These are phyloP conservation scores for Leptographium galeiforme DNA, from an alignment of 2,329 filamentous ascomycete species.

Conservation along the genomic window DNA sequence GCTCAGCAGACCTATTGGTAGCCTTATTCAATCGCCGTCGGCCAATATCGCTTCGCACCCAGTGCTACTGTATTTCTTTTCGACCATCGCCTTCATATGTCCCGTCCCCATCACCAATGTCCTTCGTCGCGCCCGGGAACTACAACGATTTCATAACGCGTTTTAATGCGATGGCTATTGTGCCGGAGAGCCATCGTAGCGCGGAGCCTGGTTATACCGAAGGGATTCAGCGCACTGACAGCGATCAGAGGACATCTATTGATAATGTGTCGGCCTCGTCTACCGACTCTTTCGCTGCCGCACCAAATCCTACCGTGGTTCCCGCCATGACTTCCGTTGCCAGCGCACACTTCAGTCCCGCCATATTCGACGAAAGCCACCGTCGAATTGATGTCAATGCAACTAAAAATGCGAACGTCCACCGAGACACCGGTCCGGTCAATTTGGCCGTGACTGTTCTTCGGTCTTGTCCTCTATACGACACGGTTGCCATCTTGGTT, in stretches of 20 bases:
- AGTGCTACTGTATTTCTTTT: too few species aligned
- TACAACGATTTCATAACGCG: neutral
- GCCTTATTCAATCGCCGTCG: neutral
- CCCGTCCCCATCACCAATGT: neutral
- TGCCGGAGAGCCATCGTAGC: neutral
- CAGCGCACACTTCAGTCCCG: constrained; percentile 13
- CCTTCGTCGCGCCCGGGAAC: neutral
- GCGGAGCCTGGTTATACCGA: neutral
- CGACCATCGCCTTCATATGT: neutral
- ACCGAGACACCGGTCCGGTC: constrained; percentile 59
- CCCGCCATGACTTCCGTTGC: neutral
- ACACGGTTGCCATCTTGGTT: constrained; percentile 93
- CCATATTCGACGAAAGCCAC: constrained; percentile 33
- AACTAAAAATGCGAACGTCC: constrained; percentile 51
- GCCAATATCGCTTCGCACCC: neutral
- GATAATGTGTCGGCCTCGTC: neutral
- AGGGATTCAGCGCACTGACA: neutral
- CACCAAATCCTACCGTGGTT: neutral
- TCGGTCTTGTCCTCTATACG: constrained; percentile 77
- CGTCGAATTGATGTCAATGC: constrained; percentile 59
- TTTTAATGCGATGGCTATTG: neutral
- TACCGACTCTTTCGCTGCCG: neutral
- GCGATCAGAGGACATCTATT: neutral
- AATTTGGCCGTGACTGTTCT: constrained; percentile 77
- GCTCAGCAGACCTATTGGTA: constrained; percentile 20